A percentile compares a stretch with the other conserved stretches of the same genome.
Evolutionary conservation across 257 asterid genomes (phyloP).

Genomic region (Schizonepeta tenuifolia): DNA sequence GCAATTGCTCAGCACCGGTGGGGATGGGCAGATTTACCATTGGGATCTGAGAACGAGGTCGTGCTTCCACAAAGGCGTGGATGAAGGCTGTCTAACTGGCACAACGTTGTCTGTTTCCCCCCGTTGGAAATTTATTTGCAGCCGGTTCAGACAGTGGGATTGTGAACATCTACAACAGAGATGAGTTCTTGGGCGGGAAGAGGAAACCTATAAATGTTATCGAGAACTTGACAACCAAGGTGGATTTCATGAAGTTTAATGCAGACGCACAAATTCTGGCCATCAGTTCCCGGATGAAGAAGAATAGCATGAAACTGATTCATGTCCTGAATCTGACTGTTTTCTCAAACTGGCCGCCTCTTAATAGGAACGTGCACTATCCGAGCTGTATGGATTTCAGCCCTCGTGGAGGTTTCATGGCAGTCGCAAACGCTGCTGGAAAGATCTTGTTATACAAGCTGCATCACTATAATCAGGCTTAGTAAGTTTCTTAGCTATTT

Average conservation of each 20-base stretch:
- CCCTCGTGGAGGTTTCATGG: constrained; percentile 94
- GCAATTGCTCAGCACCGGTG: constrained; percentile 75
- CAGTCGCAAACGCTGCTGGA: constrained; percentile 84
- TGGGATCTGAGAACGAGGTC: constrained; percentile 87
- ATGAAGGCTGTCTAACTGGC: constrained; percentile 89
- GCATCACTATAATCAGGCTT: constrained; percentile 85
- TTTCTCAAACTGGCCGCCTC: constrained; percentile 88
- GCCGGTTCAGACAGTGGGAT: constrained; percentile 92
- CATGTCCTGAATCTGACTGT: constrained; percentile 72
- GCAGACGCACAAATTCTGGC: constrained; percentile 79
- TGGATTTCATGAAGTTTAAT: constrained; percentile 81
- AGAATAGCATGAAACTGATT: constrained; percentile 74
- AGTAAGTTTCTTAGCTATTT: constrained; percentile 17
- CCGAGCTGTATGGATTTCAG: constrained; percentile 86
- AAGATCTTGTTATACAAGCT: constrained; percentile 81
- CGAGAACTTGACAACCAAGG: constrained; percentile 75
- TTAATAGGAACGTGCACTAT: constrained; percentile 50
- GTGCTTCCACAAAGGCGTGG: constrained; percentile 81
- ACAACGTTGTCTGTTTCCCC: constrained; percentile 69
- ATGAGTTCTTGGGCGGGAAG: constrained; percentile 78
- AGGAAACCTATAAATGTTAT: constrained; percentile 76
- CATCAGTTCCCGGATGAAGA: constrained; percentile 82
- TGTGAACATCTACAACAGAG: constrained; percentile 73
- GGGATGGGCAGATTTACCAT: constrained; percentile 86
- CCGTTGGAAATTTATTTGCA: constrained; percentile 76